Base-by-base conservation (phyloP, 345 rosid species). In the Streptanthus diversifolius region DNA sequence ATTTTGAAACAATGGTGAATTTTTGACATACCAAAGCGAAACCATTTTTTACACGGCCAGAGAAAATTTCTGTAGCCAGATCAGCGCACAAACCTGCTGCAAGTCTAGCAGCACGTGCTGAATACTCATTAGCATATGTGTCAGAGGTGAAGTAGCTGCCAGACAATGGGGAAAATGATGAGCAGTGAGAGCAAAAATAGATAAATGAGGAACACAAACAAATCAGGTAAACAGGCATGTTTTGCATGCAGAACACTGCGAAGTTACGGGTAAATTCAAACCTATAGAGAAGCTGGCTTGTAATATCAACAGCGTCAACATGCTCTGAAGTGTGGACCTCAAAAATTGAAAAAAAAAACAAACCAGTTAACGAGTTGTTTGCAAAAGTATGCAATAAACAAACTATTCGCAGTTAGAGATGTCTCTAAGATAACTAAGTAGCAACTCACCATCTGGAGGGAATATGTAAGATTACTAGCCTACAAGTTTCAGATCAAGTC, bases 11-110 rank as follows among this genome's bases (percentile, higher is more conserved):
- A 2, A 53, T 19, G 24, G 64, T 53, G 60, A 55, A 36, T 15
- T 15, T 15, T 54, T 27, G 47, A 71, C 89, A 79, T 88, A 95
- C 99, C 98, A 95, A 66, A 72, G 99, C 98, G 80, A 92, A 95
- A 37, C 98, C 99, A 80, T 95, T 95, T 83, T 83, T 92, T 7
- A 85, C 83, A 56, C 76, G 83, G 79, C 92, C 97, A 57, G 90
- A 78, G 70, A 84, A 80, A 69, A 92, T 87, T 76, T 85, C 89
- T 75, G 91, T 82, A 62, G 99, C 93, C 77, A 95, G 92, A 82
- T 92, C 98, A 73, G 92, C 92, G 81, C 99, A 92, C 73, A 92
- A 74, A 61, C 99, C 99, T 15, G 99, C 96, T 69, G 98, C 99
- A 84, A 92, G 88, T 82, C 99, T 87, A 67, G 99, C 99, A 83